Percentiles rank a stretch among this genome's conserved stretches.
Conservation (phyloP, 2,329 filamentous ascomycete species). For the Penicillium digitatum region DNA sequence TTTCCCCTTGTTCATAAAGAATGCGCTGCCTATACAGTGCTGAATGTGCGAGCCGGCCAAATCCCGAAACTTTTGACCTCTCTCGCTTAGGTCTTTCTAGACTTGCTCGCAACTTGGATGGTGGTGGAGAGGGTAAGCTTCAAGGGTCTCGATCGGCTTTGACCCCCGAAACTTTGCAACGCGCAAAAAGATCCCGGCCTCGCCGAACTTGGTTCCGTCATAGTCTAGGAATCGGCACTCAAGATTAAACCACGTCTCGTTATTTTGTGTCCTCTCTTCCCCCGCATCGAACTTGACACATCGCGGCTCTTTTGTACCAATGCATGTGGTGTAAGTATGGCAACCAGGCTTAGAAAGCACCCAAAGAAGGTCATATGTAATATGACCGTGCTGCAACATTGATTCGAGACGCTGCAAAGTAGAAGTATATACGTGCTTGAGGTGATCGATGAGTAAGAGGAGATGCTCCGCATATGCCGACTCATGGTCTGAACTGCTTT, state of each 20-base stretch:
- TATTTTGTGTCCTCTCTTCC: conserved; percentile 20
- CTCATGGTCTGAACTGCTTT: conserved; percentile 6
- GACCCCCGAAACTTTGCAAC: conserved; percentile 27
- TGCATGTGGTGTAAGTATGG: conserved; percentile 26
- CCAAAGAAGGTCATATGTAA: conserved; percentile 38
- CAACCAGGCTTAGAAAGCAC: conserved; percentile 36
- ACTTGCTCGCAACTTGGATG: conserved; percentile 22
- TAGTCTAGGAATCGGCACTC: conserved; percentile 31
- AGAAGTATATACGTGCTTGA: conserved; percentile 24
- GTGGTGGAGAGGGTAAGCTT: conserved; percentile 32
- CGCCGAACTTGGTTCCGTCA: conserved; percentile 26
- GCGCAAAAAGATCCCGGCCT: conserved; percentile 23
- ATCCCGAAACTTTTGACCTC: conserved; percentile 28
- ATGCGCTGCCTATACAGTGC: conserved; percentile 33
- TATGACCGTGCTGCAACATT: conserved; percentile 28
- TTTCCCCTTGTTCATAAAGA: conserved; percentile 30
- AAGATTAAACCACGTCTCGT: conserved; percentile 24
- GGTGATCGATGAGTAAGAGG: conserved; percentile 26
- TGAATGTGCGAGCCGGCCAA: conserved; percentile 26
- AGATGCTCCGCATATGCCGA: conserved; percentile 14
- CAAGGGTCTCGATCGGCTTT: conserved; percentile 29
- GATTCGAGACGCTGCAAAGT: conserved; percentile 23
- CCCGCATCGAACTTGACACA: conserved; percentile 21
- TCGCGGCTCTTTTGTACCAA: conserved; percentile 23
- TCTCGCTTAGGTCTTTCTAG: conserved; percentile 23